Base-by-base conservation (phyloP, 179 eudicot species). In the Sideroxylon spinosum region DNA sequence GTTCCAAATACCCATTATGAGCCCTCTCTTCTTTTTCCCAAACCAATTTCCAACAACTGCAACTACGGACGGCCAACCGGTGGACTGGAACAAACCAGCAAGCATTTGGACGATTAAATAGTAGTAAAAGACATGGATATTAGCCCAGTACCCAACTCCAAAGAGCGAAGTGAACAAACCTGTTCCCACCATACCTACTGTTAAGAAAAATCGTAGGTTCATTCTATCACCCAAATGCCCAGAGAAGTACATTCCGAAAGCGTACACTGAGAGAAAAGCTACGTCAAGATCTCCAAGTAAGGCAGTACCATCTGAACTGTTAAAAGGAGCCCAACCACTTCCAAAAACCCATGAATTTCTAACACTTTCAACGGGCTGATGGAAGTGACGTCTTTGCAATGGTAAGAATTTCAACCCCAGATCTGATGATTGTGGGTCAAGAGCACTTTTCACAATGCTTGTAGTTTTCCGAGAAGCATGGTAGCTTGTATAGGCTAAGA, bases 41-140 rank as follows among this genome's bases (percentile, higher is more conserved):
- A 91, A 92, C 98, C 98, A 94, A 74, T 94, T 87, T 9, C 98
- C 98, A 8, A 94, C 92, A 0, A 94, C 92, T 16, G 97, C 98
- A 3, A 94, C 97, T 0, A 94, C 98, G 4, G 98, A 94, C 44
- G 98, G 98, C 98, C 98, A 93, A 0, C 98, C 98, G 4, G 94
- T 91, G 0, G 98, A 94, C 73, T 94, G 98, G 73, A 91, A 88
- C 82, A 94, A 84, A 56, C 98, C 98, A 25, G 97, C 97, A 57
- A 93, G 76, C 97, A 94, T 94, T 82, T 94, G 98, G 1, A 88
- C 81, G 12, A 87, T 79, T 83, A 94, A 81, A 50, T 86, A 94
- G 81, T 90, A 94, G 71, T 86, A 90, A 65, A 94, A 94, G 9
- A 85, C 49, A 77, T 94, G 98, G 48, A 94, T 85, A 68, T 88